These are phyloP conservation scores for Mercurialis annua DNA, from an alignment of 345 rosid species.

Conservation along the genomic window DNA sequence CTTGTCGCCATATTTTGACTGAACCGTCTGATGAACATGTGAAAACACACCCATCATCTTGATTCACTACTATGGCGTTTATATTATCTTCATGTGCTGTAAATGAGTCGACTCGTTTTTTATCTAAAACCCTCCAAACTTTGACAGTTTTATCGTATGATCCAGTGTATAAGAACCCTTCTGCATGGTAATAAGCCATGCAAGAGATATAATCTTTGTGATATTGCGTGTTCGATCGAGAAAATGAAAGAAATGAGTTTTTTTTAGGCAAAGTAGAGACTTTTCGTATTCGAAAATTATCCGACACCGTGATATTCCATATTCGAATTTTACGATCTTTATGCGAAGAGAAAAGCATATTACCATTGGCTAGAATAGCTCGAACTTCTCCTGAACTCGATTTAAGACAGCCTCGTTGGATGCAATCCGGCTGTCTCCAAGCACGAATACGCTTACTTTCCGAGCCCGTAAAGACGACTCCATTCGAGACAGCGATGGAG, in stretches of 20 bases:
- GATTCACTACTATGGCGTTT: constrained; percentile 43
- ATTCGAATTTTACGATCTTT: constrained; percentile 39
- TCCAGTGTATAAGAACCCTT: constrained; percentile 43
- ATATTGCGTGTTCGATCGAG: constrained; percentile 24
- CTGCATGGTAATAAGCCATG: constrained; percentile 48
- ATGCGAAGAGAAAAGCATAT: constrained; percentile 49
- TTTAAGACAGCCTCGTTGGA: constrained; percentile 38
- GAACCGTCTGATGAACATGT: constrained; percentile 53
- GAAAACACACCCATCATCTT: constrained; percentile 52
- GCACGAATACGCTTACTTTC: constrained; percentile 42
- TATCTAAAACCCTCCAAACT: constrained; percentile 42
- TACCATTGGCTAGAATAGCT: constrained; percentile 35
- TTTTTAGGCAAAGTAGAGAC: constrained; percentile 36
- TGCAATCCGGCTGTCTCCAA: constrained; percentile 47
- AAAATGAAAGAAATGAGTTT: constrained; percentile 28
- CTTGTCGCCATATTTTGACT: constrained; percentile 48
- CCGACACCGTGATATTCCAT: constrained; percentile 38
- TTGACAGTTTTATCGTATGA: constrained; percentile 42
- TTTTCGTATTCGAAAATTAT: constrained; percentile 32
- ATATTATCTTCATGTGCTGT: constrained; percentile 47
- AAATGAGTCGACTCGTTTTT: constrained; percentile 46
- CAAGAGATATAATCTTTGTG: constrained; percentile 44
- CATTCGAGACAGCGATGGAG: constrained; percentile 44
- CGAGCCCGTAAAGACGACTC: constrained; percentile 45
- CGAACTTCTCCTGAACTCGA: constrained; percentile 36